Conservation (phyloP, 306 rosid species). For the Corylus avellana region DNA sequence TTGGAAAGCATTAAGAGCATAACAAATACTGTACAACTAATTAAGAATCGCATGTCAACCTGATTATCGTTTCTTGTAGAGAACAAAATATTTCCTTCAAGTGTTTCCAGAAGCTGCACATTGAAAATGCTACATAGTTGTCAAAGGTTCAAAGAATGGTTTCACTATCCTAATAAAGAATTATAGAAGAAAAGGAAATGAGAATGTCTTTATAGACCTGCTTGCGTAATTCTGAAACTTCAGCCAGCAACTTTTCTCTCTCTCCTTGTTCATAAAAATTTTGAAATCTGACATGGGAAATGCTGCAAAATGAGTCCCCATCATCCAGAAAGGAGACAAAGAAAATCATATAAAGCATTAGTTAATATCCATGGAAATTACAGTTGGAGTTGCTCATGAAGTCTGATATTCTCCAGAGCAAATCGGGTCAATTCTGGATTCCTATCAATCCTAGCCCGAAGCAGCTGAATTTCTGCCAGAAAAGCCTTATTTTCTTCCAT, state of each 20-base stretch:
- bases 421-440: slow-evolving; percentile 56
- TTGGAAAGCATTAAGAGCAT: slow-evolving; percentile 20
- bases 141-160: slow-evolving; percentile 23
- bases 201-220: slow-evolving; percentile 49
- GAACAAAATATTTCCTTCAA: slow-evolving; percentile 46
- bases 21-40: slow-evolving; percentile 23
- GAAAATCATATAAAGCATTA: slow-evolving; percentile 19
- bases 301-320: slow-evolving; percentile 38
- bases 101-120: slow-evolving; percentile 57
- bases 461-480: slow-evolving; percentile 57
- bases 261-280: slow-evolving; percentile 75
- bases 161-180: neutral
- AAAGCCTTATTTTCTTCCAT: slow-evolving; percentile 73
- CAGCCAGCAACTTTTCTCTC: slow-evolving; percentile 70
- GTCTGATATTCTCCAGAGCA: slow-evolving; percentile 64
- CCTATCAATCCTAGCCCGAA: slow-evolving; percentile 52
- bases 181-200: slow-evolving; percentile 7
- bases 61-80: slow-evolving; percentile 46
- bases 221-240: slow-evolving; percentile 74
- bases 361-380: slow-evolving; percentile 42
- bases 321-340: slow-evolving; percentile 24
- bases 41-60: slow-evolving; percentile 39
- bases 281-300: slow-evolving; percentile 56
- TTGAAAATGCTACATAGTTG: slow-evolving; percentile 28
- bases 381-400: slow-evolving; percentile 59